Percentiles rank a stretch among this genome's conserved stretches.
Conservation (phyloP, 805 yeast genomes). For the Yamadazyma sp. region DNA sequence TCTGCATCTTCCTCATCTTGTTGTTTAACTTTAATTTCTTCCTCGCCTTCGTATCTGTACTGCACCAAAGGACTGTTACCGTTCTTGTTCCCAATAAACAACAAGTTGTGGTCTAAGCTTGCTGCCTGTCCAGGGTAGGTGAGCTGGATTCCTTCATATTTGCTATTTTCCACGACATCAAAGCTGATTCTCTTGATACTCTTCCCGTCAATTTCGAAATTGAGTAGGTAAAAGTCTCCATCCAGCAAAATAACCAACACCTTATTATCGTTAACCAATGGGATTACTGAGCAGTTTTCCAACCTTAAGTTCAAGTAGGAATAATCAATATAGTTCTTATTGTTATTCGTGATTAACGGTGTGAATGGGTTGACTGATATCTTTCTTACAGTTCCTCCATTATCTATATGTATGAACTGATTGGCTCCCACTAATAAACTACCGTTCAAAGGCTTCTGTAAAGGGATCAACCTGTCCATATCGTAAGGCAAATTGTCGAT, state of each 20-base stretch:
- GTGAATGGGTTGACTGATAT: conserved; percentile 61
- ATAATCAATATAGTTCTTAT: conserved; percentile 45
- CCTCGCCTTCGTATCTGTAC: conserved; percentile 28
- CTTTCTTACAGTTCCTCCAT: conserved; percentile 67
- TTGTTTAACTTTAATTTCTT: conserved; percentile 10
- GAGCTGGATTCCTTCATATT: conserved; percentile 33
- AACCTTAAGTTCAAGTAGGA: conserved; percentile 51
- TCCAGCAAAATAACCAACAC: conserved; percentile 30
- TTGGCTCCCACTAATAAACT: conserved; percentile 70
- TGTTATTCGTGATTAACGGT: conserved; percentile 32
- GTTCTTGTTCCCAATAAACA: conserved; percentile 62
- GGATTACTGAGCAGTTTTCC: conserved; percentile 48
- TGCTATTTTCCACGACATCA: conserved; percentile 25
- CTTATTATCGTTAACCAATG: conserved; percentile 37
- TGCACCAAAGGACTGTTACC: conserved; percentile 57
- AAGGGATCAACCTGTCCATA: conserved; percentile 59
- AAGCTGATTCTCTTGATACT: conserved; percentile 35
- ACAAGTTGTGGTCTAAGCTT: conserved; percentile 37
- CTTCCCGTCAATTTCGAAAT: conserved; percentile 44
- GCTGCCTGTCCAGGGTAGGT: conserved; percentile 43
- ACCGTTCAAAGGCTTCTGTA: conserved; percentile 69
- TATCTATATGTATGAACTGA: conserved; percentile 74
- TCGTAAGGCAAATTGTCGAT: conserved; percentile 74
- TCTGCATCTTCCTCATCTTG: conserved; percentile 33
- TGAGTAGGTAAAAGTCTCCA: conserved; percentile 36